Percentiles rank a stretch among this genome's conserved stretches.
These are phyloP conservation scores for Tetracladium setigerum DNA, from an alignment of 495 filamentous ascomycete genomes.

Conservation along the genomic window DNA sequence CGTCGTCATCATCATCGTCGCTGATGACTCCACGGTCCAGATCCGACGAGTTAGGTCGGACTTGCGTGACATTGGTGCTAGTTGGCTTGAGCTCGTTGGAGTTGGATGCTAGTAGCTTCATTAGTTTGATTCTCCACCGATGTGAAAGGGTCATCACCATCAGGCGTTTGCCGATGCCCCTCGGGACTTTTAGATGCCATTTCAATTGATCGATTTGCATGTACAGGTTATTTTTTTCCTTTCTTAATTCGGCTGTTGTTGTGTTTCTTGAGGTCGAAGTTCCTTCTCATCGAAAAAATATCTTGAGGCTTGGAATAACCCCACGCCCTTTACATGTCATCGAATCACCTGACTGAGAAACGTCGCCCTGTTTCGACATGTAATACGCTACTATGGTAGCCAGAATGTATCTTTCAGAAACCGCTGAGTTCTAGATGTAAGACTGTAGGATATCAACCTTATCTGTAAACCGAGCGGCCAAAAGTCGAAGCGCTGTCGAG, in stretches of 20 bases:
- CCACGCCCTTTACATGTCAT: too few relatives aligned
- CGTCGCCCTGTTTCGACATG: too few relatives aligned
- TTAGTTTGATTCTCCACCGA: background rate
- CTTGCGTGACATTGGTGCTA: conserved; percentile 4
- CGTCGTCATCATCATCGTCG: conserved; percentile 18
- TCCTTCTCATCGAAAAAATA: too few relatives aligned
- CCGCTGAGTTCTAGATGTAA: too few relatives aligned
- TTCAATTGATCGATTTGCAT: background rate
- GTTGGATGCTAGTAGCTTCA: conserved; percentile 6
- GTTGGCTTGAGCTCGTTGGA: conserved; percentile 11
- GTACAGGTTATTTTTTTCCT: background rate
- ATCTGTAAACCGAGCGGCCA: too few relatives aligned
- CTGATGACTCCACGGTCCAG: conserved; percentile 16
- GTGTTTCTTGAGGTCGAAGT: background rate
- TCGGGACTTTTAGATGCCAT: conserved; percentile 21
- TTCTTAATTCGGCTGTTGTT: background rate
- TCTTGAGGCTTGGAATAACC: too few relatives aligned
- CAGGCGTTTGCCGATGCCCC: conserved; percentile 15
- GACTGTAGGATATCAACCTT: too few relatives aligned
- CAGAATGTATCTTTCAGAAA: too few relatives aligned
- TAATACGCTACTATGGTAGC: too few relatives aligned
- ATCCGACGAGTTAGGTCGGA: conserved; percentile 12
- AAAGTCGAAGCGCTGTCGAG: too few relatives aligned
- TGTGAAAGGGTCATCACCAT: conserved; percentile 7
- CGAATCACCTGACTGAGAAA: too few relatives aligned